Base-by-base conservation (phyloP, 768 basidiomycete genomes). In the Phanerochaete sordida region DNA sequence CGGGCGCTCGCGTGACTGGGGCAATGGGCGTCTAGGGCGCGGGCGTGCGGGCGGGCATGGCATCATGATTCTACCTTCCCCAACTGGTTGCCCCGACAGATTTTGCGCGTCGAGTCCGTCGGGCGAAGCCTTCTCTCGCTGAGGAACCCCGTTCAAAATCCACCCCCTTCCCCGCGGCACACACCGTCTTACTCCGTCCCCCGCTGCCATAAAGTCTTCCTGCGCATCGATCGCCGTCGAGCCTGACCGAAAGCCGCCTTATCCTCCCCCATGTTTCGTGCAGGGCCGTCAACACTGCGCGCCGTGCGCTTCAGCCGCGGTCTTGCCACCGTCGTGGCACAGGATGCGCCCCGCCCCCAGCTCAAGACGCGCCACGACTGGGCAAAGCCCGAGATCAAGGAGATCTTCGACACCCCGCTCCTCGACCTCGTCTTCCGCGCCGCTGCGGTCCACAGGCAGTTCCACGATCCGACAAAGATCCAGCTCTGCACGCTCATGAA, bases 401-500 rank as follows among this genome's bases (percentile, higher is more conserved):
- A 81, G 56, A 87, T 98, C 57, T 98, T 92, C 70, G 85, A 97
- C 72, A 79, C 80, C 3, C 92, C 96, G 7, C 73, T 98, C 54
- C 83, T 98, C 66, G 91, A 95, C 47, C 87, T 96, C 56, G 87
- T 96, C 61, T 98, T 90, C 73, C 84, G 85, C 53, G 88, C 96
- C 35, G 91, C 94, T 15, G 73, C 83, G 2, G 82, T 95, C 12
- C 96, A 98, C 73, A 81, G 95, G 64, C 82, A 87, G 69, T 79
- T 90, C 72, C 93, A 97, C 65, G 90, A 95, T 75, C 88, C 95
- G 31, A 81, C 75, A 66, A 93, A 97, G 79, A 85, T 98, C 30
- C 96, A 98, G 75, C 82, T 98, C 31, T 98, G 95, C 68, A 98
- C 96, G 3, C 81, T 98, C 30, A 94, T 98, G 90, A 98, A 98